phyloP scores from a whole-genome alignment of 2,329 filamentous ascomycete genomes.

The Fusarium drepaniforme region DNA sequence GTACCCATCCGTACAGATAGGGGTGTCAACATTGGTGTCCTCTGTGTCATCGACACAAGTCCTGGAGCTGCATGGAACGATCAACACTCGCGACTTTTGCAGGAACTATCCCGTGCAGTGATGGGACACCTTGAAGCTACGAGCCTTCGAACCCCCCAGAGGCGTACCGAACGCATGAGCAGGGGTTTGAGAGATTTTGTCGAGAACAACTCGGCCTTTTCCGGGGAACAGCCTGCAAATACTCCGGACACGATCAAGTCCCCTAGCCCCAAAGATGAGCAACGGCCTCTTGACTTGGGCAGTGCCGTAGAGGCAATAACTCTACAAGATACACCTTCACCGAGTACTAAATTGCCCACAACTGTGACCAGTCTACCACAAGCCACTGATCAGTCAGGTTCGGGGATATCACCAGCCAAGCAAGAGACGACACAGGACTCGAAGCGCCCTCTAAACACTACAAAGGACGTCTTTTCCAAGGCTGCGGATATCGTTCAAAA shows the following conservation, averaged over 20 bases:
- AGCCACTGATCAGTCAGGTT: background rate
- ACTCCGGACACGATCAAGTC: background rate
- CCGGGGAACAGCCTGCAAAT: conserved; percentile 13
- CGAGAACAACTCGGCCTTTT: conserved; percentile 46
- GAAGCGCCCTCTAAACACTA: background rate
- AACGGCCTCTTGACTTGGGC: background rate
- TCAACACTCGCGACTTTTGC: conserved; percentile 41
- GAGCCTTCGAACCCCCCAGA: conserved; percentile 41
- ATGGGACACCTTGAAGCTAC: conserved; percentile 52
- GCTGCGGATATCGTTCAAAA: conserved; percentile 58
- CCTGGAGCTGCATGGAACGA: conserved; percentile 39
- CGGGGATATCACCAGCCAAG: background rate
- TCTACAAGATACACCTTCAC: background rate
- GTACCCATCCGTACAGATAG: conserved; percentile 55
- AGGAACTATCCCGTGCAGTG: conserved; percentile 47
- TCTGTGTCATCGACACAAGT: conserved; percentile 46
- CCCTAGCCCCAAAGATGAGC: background rate
- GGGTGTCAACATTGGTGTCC: conserved; percentile 58
- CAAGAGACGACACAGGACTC: background rate
- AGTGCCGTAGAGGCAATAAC: background rate
- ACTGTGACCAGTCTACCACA: background rate
- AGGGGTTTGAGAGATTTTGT: conserved; percentile 52
- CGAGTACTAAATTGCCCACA: too few relatives aligned
- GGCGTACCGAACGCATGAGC: conserved; percentile 52
- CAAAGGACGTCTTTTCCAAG: conserved; percentile 52